Conservation (phyloP, 371 early-diverging fungal genomes). For the Syncephalastrum racemosum region DNA sequence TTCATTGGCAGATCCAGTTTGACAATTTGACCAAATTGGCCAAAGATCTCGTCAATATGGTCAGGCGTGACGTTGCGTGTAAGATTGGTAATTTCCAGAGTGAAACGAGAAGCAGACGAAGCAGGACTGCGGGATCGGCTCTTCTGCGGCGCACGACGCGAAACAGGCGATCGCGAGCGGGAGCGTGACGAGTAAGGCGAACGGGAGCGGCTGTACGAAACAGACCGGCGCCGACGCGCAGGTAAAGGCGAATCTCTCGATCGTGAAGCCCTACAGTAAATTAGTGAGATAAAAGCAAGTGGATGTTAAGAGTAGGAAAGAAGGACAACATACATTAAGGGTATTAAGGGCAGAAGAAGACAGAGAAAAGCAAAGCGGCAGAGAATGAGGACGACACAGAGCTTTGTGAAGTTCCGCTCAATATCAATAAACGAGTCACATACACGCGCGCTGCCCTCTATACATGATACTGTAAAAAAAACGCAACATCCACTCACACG, state of each 20-base stretch:
- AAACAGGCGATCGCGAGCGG: constrained; percentile 14
- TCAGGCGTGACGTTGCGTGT: constrained; percentile 42
- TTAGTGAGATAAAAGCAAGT: no score
- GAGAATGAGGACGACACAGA: no score
- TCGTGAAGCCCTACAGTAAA: background rate
- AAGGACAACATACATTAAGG: background rate
- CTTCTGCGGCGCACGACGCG: background rate
- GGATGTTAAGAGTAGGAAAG: no score
- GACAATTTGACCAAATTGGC: constrained; percentile 36
- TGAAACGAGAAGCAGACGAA: background rate
- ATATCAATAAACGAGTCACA: no score
- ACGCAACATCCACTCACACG: no score
- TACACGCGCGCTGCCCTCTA: no score
- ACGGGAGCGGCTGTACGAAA: constrained; percentile 23
- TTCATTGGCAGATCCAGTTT: constrained; percentile 45
- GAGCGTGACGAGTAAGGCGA: constrained; percentile 16
- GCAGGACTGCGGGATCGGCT: constrained; percentile 10
- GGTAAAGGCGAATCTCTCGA: constrained; percentile 1
- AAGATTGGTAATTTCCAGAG: constrained; percentile 19
- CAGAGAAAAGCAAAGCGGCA: background rate
- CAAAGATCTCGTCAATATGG: constrained; percentile 51
- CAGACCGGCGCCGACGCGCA: constrained; percentile 20
- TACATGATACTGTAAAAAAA: no score
- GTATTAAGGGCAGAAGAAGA: background rate
- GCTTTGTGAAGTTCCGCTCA: no score